Conservation (phyloP, 306 rosid species). For the Prunus persica region Prunus_persica_NCBIv2 NC_034016.1:15950501-15951000, state of each 20-base stretch:
- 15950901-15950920: background rate
- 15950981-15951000: background rate
- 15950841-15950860: constrained; percentile 30
- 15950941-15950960: no score
- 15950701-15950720: constrained; percentile 67
- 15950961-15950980: no score
- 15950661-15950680: constrained; percentile 38
- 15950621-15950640: background rate
- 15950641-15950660: constrained; percentile 60
- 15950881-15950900: background rate
- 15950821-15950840: constrained; percentile 64
- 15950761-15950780: constrained; percentile 5
- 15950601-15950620: background rate
- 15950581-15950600: background rate
- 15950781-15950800: constrained; percentile 43
- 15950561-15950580: background rate
- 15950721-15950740: constrained; percentile 27
- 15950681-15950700: constrained; percentile 86
- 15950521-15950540: constrained; percentile 64
- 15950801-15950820: constrained; percentile 73
- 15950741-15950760: background rate
- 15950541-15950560: background rate
- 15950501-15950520: constrained; percentile 79
- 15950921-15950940: no score
- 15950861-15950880: background rate